These are phyloP conservation scores for Dactylorhiza incarnata DNA, from an alignment of 106 monocot species.

Conservation along the genomic window DNA sequence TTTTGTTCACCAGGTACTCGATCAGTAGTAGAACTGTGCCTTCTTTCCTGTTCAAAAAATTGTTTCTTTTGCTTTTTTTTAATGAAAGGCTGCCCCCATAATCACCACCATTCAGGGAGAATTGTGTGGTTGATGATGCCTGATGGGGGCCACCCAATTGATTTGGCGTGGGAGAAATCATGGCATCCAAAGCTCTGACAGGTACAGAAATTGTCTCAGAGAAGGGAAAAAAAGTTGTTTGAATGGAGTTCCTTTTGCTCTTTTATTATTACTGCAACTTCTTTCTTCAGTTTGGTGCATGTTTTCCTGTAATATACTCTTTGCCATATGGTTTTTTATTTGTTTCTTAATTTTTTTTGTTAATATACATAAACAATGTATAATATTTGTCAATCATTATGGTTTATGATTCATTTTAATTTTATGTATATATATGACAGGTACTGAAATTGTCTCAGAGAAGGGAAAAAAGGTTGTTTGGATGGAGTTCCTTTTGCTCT, in stretches of 20 bases:
- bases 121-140: slow-evolving; percentile 11
- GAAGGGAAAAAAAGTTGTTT: background rate
- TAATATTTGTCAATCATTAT: background rate
- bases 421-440: too few relatives aligned
- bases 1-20: slow-evolving; percentile 5
- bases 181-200: slow-evolving; percentile 32
- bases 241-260: slow-evolving; percentile 7
- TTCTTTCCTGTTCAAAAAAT: too few relatives aligned
- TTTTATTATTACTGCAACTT: background rate
- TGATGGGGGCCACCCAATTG: slow-evolving; percentile 21
- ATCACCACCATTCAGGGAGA: slow-evolving; percentile 10
- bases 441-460: slow-evolving; percentile 1
- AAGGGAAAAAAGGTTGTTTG: background rate
- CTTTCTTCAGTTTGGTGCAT: background rate
- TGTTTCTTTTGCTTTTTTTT: slow-evolving; percentile 17
- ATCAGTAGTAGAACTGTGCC: too few relatives aligned
- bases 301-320: slow-evolving; percentile 2
- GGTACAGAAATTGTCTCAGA: slow-evolving; percentile 3
- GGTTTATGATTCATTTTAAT: background rate
- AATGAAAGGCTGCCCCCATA: background rate
- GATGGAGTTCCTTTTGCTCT: slow-evolving; percentile 7
- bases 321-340: background rate
- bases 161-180: slow-evolving; percentile 40
- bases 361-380: background rate
- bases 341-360: background rate